Conservation (phyloP, 768 basidiomycete genomes). For the Phanerodontia chrysosporium region DNA sequence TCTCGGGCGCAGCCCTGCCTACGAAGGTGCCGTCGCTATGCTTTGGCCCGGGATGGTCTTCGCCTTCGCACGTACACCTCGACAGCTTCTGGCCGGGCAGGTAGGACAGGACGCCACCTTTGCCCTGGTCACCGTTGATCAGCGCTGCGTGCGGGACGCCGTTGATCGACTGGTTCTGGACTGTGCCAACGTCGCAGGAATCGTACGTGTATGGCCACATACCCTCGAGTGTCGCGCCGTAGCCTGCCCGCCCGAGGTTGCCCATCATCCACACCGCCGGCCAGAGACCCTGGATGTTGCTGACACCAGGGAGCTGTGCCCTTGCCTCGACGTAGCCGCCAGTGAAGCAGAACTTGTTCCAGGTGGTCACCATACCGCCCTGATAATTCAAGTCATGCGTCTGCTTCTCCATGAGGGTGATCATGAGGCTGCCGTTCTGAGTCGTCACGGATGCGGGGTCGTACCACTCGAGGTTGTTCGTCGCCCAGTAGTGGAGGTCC, state of each 20-base stretch:
- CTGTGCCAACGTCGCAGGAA: constrained; percentile 89
- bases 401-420: constrained; percentile 62
- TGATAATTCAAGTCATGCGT: constrained; percentile 73
- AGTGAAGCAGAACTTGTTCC: constrained; percentile 96
- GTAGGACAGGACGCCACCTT: constrained; percentile 62
- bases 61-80: constrained; percentile 81
- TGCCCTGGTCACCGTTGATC: constrained; percentile 51
- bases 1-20: constrained; percentile 84
- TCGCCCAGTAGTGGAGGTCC: constrained; percentile 72
- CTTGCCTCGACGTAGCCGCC: constrained; percentile 74
- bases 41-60: constrained; percentile 85
- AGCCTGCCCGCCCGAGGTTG: constrained; percentile 84
- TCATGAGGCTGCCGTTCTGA: constrained; percentile 63
- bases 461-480: constrained; percentile 66
- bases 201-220: constrained; percentile 87
- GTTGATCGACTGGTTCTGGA: constrained; percentile 74
- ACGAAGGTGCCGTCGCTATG: constrained; percentile 70
- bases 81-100: constrained; percentile 87
- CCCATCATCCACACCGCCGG: constrained; percentile 81
- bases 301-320: constrained; percentile 65
- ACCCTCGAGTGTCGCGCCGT: constrained; percentile 83
- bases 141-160: constrained; percentile 59
- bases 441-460: constrained; percentile 79
- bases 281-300: constrained; percentile 64
- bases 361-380: constrained; percentile 59